Evolutionary conservation across 2,329 filamentous ascomycete species (phyloP).

Genomic region (Aspergillus pseudoterreus): DNA sequence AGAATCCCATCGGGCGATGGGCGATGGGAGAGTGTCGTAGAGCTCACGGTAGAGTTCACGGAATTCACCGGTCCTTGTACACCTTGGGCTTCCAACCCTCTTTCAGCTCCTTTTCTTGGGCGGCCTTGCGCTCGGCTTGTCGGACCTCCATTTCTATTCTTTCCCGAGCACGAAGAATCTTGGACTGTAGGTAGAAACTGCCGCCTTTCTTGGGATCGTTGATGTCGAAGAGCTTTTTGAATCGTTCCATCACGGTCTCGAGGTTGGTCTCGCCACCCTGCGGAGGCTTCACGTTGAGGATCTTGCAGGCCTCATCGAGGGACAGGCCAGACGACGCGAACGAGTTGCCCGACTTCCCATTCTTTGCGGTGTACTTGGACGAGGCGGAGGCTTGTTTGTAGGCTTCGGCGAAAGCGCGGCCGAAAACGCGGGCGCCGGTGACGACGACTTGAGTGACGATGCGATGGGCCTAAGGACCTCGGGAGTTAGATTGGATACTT

Average conservation of each 20-base stretch:
- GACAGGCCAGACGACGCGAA: constrained; percentile 71
- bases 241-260: constrained; percentile 76
- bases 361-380: constrained; percentile 73
- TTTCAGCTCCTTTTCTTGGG: constrained; percentile 72
- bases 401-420: constrained; percentile 87
- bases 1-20: not conserved
- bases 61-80: constrained; percentile 72
- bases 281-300: constrained; percentile 91
- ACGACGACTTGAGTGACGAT: constrained; percentile 91
- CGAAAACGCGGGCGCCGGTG: constrained; percentile 85
- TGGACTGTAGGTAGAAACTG: constrained; percentile 98
- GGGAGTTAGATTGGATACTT: constrained; percentile 3
- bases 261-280: constrained; percentile 72
- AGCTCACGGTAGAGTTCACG: not conserved
- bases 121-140: constrained; percentile 65
- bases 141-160: constrained; percentile 83
- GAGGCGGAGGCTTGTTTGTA: constrained; percentile 93
- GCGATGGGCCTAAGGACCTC: constrained; percentile 70
- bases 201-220: constrained; percentile 96
- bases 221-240: constrained; percentile 90
- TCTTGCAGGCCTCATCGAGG: constrained; percentile 94
- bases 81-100: constrained; percentile 94
- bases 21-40: too few species aligned
- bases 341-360: constrained; percentile 51
- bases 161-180: constrained; percentile 86